A percentile compares a stretch with the other conserved stretches of the same genome.
Conservation (phyloP, 345 rosid species). For the Balakata baccata region DNA sequence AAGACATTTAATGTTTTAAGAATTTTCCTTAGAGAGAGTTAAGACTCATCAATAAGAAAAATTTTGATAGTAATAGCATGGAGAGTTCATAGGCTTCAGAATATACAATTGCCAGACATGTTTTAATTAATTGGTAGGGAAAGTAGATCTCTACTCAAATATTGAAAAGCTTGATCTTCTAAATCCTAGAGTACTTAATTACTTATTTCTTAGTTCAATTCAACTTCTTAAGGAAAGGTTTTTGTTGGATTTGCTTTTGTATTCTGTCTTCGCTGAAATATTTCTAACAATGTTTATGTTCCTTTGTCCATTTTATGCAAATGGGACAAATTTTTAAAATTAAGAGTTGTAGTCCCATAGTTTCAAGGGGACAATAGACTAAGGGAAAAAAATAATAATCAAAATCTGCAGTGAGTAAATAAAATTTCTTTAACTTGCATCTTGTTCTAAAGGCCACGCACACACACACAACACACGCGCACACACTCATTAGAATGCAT, state of each 20-base stretch:
- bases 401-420: no score
- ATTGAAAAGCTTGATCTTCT: slow-evolving; percentile 95
- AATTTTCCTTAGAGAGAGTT: neutral
- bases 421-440: no score
- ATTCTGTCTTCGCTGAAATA: slow-evolving; percentile 11
- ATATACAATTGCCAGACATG: slow-evolving; percentile 75
- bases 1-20: no score
- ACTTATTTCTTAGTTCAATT: no score
- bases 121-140: slow-evolving; percentile 92
- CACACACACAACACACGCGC: no score
- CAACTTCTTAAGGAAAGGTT: slow-evolving; percentile 26
- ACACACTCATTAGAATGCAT: no score
- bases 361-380: no score
- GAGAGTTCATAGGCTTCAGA: slow-evolving; percentile 85
- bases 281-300: slow-evolving; percentile 2
- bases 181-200: slow-evolving; percentile 85
- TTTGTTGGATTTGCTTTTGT: slow-evolving; percentile 16
- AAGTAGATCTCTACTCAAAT: slow-evolving; percentile 85
- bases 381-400: no score
- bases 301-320: neutral
- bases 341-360: no score
- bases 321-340: neutral
- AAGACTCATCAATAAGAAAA: slow-evolving; percentile 53
- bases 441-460: no score
- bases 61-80: slow-evolving; percentile 92